Base-by-base conservation (phyloP, 148 eudicot species). In the Cornus kousa region DNA sequence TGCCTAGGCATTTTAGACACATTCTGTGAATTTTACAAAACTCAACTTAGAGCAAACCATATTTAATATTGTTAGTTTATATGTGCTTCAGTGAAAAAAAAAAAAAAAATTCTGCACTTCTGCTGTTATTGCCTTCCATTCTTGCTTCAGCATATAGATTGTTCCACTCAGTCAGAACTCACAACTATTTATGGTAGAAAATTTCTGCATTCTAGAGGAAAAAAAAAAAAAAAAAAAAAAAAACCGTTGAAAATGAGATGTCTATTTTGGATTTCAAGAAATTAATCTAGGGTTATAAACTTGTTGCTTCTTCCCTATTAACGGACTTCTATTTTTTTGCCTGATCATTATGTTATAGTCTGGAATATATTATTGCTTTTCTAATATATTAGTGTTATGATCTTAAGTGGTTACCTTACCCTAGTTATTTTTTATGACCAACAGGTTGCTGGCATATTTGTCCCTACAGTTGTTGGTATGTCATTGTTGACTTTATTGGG, bases 401-500 rank as follows among this genome's bases (percentile, higher is more conserved):
- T 12, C 16, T 39, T 20, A 77, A 67, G 43, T 31, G 66, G 67
- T 67, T 16, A 71, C 67, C 76, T 87, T 20, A 79, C 33, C 65
- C 39, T 72, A 77, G 6, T 1, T 74, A 67, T 77, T 62, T 59
- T 39, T 77, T 60, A 55, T 79, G 62, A 65, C 70, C 32, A 77
- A 31, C 94, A 96, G 99, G 88, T 96, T 74, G 98, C 99, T 37
- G 92, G 99, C 86, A 90, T 93, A 78, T 96, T 96, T 89, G 99
- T 96, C 72, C 99, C 99, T 53, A 87, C 89, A 33, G 99, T 96
- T 68, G 89, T 96, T 79, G 85, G 86, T 43, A 5, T 96, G 85
- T 85, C 95, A 59, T 79, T 96, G 78, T 43, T 92, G 85, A 96
- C 99, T 55, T 86, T 96, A 74, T 73, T 92, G 70, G 98, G 88